These are phyloP conservation scores for Blastocystis sp. DNA, from an alignment of 352 stramenopile genomes.

Conservation along the genomic window DNA sequence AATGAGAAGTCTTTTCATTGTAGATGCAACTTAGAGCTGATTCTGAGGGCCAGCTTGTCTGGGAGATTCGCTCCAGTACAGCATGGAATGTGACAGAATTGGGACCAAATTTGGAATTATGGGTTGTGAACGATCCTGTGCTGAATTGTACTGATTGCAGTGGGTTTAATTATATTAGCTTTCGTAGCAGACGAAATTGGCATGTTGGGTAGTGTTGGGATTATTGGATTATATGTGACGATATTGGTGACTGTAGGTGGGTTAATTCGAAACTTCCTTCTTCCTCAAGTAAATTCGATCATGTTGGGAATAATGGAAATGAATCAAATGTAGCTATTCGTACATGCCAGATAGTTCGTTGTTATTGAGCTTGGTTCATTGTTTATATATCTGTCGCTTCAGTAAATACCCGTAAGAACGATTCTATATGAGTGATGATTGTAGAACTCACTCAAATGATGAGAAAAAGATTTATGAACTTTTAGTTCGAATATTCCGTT, in stretches of 20 bases:
- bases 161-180: background rate
- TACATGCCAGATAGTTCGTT: slow-evolving; percentile 3
- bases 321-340: slow-evolving; percentile 15
- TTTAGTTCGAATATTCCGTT: slow-evolving; percentile 43
- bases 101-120: background rate
- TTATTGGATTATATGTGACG: slow-evolving; percentile 32
- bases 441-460: slow-evolving; percentile 39
- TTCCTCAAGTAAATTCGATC: slow-evolving; percentile 15
- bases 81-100: background rate
- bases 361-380: slow-evolving; percentile 36
- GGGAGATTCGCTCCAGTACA: background rate
- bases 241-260: slow-evolving; percentile 47
- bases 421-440: background rate
- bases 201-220: slow-evolving; percentile 44
- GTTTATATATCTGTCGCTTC: slow-evolving; percentile 6
- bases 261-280: slow-evolving; percentile 4
- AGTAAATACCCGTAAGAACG: background rate
- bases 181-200: slow-evolving; percentile 7
- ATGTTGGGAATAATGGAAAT: background rate
- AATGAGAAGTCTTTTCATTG: background rate
- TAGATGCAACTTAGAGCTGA: background rate
- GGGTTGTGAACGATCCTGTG: slow-evolving; percentile 31
- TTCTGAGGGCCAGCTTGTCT: background rate
- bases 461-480: slow-evolving; percentile 21
- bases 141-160: slow-evolving; percentile 25